Evolutionary conservation across 768 basidiomycete genomes (phyloP).

Genomic region (Dioszegia hungarica): DNA sequence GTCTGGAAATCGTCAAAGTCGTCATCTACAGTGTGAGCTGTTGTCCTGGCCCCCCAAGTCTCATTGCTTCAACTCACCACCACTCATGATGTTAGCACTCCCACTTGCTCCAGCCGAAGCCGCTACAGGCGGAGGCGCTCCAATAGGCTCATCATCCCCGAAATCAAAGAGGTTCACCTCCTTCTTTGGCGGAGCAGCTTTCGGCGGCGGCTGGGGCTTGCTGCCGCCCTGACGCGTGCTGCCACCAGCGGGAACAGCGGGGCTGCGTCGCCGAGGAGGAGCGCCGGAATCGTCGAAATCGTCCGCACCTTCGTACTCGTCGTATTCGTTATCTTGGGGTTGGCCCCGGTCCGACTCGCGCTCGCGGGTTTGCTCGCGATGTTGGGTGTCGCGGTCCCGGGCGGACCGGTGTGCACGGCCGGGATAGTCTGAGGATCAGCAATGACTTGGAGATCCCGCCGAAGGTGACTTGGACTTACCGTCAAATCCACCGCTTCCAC

Average conservation of each 20-base stretch:
- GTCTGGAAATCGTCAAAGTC: constrained; percentile 54
- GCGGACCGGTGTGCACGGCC: constrained; percentile 9
- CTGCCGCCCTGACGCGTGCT: not conserved
- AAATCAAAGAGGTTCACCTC: constrained; percentile 75
- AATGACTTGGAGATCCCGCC: not conserved
- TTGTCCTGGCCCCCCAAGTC: not conserved
- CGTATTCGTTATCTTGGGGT: constrained; percentile 55
- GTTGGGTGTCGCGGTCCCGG: constrained; percentile 23
- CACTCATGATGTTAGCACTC: constrained; percentile 39
- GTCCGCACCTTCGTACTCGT: constrained; percentile 91
- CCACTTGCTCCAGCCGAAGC: constrained; percentile 45
- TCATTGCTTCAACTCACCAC: constrained; percentile 33
- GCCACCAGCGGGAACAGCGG: constrained; percentile 15
- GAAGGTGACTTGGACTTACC: constrained; percentile 22
- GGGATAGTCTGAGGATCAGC: constrained; percentile 15
- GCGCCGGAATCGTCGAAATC: constrained; percentile 66
- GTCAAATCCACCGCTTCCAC: constrained; percentile 39
- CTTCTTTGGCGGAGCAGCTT: constrained; percentile 43
- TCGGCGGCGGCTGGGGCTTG: constrained; percentile 22
- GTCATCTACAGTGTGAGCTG: constrained; percentile 33
- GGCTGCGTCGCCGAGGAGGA: constrained; percentile 37
- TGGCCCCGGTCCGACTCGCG: constrained; percentile 5
- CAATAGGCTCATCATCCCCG: constrained; percentile 60
- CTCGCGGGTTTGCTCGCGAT: not conserved
- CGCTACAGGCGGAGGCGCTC: constrained; percentile 13